Percentiles rank a stretch among this genome's conserved stretches.
These are phyloP conservation scores for Clavulina sp. DNA, from an alignment of 768 basidiomycete genomes.

Conservation along the genomic window DNA sequence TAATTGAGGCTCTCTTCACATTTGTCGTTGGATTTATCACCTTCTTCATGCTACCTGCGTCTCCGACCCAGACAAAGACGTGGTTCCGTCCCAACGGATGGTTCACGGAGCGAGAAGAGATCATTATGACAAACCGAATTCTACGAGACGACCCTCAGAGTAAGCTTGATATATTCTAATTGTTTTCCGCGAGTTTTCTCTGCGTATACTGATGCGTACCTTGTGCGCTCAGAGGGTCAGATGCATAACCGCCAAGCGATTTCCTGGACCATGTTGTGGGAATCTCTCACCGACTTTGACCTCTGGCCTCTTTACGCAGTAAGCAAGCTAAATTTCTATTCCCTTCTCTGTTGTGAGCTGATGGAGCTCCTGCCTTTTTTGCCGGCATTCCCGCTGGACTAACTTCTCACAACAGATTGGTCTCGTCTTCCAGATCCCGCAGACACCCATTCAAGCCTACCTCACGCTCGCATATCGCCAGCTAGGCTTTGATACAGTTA, in stretches of 20 bases:
- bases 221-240: slow-evolving; percentile 10
- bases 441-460: slow-evolving; percentile 41
- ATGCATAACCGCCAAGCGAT: slow-evolving; percentile 63
- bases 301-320: slow-evolving; percentile 50
- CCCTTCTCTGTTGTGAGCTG: slow-evolving; percentile 25
- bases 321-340: slow-evolving; percentile 26
- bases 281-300: slow-evolving; percentile 38
- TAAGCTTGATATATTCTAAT: background rate
- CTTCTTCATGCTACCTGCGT: slow-evolving; percentile 41
- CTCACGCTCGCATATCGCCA: slow-evolving; percentile 44
- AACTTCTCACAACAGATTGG: slow-evolving; percentile 14
- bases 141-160: slow-evolving; percentile 8
- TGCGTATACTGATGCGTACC: slow-evolving; percentile 47
- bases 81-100: slow-evolving; percentile 45
- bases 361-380: background rate
- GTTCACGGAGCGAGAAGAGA: slow-evolving; percentile 47
- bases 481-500: slow-evolving; percentile 44
- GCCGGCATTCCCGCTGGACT: too few species aligned
- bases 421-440: slow-evolving; percentile 28
- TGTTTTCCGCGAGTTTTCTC: slow-evolving; percentile 29
- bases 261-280: slow-evolving; percentile 29
- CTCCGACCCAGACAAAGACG: slow-evolving; percentile 45
- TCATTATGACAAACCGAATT: slow-evolving; percentile 26
- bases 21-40: slow-evolving; percentile 32
- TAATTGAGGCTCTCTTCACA: slow-evolving; percentile 35